Evolutionary conservation across 805 yeast species (phyloP).

Genomic region (Myxozyma nipponensis): DNA sequence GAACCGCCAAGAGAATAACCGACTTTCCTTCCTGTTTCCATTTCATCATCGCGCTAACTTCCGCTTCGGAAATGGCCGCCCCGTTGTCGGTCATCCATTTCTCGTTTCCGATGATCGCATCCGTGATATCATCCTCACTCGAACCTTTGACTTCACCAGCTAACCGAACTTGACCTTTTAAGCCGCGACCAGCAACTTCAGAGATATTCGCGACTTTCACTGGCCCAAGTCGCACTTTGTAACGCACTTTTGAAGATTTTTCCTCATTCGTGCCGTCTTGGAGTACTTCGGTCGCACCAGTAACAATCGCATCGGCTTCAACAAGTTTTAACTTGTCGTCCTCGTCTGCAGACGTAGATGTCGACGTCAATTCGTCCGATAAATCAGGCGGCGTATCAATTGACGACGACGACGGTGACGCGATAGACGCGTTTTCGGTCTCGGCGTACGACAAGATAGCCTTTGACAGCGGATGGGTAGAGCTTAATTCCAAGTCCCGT

Average conservation of each 20-base stretch:
- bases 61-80: conserved; percentile 40
- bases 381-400: too few species aligned
- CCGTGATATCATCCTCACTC: conserved; percentile 9
- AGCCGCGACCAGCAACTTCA: conserved; percentile 59
- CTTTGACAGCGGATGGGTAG: conserved; percentile 65
- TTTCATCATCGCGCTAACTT: conserved; percentile 38
- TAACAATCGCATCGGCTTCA: background rate
- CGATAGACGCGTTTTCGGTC: conserved; percentile 10
- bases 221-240: conserved; percentile 19
- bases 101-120: conserved; percentile 54
- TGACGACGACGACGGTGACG: background rate
- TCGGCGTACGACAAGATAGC: conserved; percentile 50
- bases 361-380: background rate
- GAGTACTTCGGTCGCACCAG: background rate
- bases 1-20: conserved; percentile 52
- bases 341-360: background rate
- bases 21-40: conserved; percentile 69
- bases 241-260: background rate
- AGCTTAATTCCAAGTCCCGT: conserved; percentile 57
- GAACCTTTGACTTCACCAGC: conserved; percentile 28
- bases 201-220: conserved; percentile 45
- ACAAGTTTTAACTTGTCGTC: background rate
- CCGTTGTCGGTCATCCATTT: conserved; percentile 49
- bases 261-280: background rate
- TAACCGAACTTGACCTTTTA: conserved; percentile 43